phyloP scores from a whole-genome alignment of 805 yeast genomes.

The Blastobotrys parvus region DNA sequence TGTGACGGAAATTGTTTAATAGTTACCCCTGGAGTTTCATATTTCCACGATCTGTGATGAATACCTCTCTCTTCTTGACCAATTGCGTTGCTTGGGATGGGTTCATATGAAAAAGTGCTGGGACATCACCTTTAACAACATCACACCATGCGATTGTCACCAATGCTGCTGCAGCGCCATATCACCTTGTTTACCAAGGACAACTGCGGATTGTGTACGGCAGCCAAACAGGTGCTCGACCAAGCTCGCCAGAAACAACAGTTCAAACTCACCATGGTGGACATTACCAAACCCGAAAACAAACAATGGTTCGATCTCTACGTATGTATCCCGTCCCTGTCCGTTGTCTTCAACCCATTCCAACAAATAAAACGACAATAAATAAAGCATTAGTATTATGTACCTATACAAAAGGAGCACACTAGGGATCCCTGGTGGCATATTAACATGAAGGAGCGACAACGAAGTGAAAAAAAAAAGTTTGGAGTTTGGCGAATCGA shows the following conservation, averaged over 20 bases:
- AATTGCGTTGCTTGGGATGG: too few species aligned
- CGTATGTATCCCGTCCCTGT: slow-evolving; percentile 10
- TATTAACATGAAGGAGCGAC: neutral
- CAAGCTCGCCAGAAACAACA: slow-evolving; percentile 3
- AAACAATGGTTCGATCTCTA: slow-evolving; percentile 29
- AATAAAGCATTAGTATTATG: too few species aligned
- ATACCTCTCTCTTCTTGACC: too few species aligned
- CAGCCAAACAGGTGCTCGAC: slow-evolving; percentile 22
- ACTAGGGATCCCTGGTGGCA: too few species aligned
- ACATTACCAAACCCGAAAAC: slow-evolving; percentile 28
- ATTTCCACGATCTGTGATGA: too few species aligned
- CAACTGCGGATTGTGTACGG: slow-evolving; percentile 29
- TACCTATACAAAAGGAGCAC: too few species aligned
- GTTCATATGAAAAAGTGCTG: too few species aligned
- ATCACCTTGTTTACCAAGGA: slow-evolving; percentile 29
- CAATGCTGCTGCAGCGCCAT: neutral
- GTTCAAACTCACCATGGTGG: slow-evolving; percentile 22
- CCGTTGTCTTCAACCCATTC: too few species aligned
- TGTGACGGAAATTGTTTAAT: too few species aligned
- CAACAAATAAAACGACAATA: neutral
- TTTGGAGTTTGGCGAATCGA: neutral
- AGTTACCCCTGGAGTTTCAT: too few species aligned
- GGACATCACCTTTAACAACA: too few species aligned
- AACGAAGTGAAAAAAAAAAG: neutral
- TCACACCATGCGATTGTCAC: neutral